phyloP scores from a whole-genome alignment of 768 basidiomycete genomes.

The Harrya chromipes region DNA sequence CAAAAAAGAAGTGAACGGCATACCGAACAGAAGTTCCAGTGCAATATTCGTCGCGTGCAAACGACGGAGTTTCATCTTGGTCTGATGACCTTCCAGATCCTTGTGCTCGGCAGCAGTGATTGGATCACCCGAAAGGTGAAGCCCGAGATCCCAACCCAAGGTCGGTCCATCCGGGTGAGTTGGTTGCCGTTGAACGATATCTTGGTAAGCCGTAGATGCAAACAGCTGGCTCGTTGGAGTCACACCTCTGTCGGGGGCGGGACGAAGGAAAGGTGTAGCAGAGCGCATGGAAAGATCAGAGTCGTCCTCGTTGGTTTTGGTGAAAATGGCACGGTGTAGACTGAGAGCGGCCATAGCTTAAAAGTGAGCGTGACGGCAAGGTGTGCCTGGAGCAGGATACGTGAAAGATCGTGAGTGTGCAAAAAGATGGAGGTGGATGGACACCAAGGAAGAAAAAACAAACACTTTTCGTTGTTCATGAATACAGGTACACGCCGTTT shows the following conservation, averaged over 20 bases:
- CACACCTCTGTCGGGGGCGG: slow-evolving; percentile 11
- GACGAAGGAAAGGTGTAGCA: slow-evolving; percentile 20
- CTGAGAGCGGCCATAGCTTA: slow-evolving; percentile 55
- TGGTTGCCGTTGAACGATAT: slow-evolving; percentile 37
- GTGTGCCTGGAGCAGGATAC: slow-evolving; percentile 3
- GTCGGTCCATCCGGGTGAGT: slow-evolving; percentile 41
- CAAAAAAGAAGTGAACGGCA: slow-evolving; percentile 9
- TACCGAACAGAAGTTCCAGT: slow-evolving; percentile 39
- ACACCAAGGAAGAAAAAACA: slow-evolving; percentile 11
- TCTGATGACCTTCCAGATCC: slow-evolving; percentile 24
- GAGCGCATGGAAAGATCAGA: slow-evolving; percentile 16
- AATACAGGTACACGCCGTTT: slow-evolving; percentile 7
- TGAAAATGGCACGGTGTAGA: slow-evolving; percentile 53
- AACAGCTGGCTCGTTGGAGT: slow-evolving; percentile 15
- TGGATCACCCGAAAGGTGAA: slow-evolving; percentile 32
- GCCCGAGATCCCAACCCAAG: slow-evolving; percentile 29
- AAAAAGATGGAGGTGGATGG: slow-evolving; percentile 3
- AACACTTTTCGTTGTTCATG: slow-evolving; percentile 13
- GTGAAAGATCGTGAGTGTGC: slow-evolving; percentile 15
- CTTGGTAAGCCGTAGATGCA: slow-evolving; percentile 34
- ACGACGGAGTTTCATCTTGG: slow-evolving; percentile 34
- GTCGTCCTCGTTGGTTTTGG: slow-evolving; percentile 34
- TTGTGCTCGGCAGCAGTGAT: slow-evolving; percentile 31
- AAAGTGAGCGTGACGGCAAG: slow-evolving; percentile 16
- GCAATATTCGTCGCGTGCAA: slow-evolving; percentile 27